phyloP scores from a whole-genome alignment of 2,329 filamentous ascomycete species.

The Xylaria sp. region DNA sequence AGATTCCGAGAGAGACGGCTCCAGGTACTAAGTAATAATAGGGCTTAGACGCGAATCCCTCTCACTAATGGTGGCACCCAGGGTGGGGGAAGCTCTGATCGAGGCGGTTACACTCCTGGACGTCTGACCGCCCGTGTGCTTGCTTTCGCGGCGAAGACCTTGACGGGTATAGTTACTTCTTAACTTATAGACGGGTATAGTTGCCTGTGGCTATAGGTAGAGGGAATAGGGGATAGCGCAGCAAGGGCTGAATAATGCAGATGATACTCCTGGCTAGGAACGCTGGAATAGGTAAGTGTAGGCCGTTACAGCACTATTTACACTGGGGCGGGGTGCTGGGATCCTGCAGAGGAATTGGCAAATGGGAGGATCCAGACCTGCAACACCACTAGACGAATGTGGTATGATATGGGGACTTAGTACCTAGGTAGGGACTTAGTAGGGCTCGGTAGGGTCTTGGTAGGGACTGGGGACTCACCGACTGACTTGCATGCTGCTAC shows the following conservation, averaged over 20 bases:
- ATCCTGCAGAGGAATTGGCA: constrained; percentile 25
- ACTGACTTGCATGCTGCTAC: constrained; percentile 10
- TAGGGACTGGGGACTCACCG: background rate
- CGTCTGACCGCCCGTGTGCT: constrained; percentile 4
- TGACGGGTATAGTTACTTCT: background rate
- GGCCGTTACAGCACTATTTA: background rate
- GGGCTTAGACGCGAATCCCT: constrained; percentile 28
- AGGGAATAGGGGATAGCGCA: constrained; percentile 3
- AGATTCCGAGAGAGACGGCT: background rate
- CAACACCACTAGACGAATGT: constrained; percentile 20
- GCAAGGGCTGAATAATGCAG: background rate
- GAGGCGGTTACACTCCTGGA: background rate
- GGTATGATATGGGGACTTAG: constrained; percentile 10
- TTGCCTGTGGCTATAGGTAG: background rate
- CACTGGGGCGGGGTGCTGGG: constrained; percentile 10
- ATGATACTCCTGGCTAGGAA: constrained; percentile 4
- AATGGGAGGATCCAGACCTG: constrained; percentile 11
- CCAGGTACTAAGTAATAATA: constrained; percentile 10
- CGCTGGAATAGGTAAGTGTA: background rate
- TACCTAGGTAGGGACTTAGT: too few relatives aligned
- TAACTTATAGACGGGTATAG: background rate
- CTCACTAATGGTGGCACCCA: constrained; percentile 1
- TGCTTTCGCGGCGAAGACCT: background rate
- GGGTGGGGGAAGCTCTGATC: background rate
- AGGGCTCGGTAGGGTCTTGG: too few relatives aligned